These are phyloP conservation scores for Globisporangium carolinianum DNA, from an alignment of 352 stramenopile genomes.

Conservation along the genomic window DNA sequence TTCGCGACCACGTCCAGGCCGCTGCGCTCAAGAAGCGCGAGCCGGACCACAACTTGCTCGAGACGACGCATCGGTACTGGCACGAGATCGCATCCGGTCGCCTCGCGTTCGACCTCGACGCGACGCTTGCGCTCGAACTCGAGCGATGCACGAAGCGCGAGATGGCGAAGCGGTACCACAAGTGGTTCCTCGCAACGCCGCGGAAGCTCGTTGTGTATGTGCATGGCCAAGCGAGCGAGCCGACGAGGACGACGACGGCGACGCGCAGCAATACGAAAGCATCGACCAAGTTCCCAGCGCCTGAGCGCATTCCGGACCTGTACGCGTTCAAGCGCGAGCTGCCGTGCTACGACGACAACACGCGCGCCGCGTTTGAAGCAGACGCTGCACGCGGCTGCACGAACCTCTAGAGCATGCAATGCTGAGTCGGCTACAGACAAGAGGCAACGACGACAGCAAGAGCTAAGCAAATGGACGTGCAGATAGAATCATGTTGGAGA, in stretches of 20 bases:
- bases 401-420: constrained; percentile 7
- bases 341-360: constrained; percentile 41
- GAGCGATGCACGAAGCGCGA: constrained; percentile 63
- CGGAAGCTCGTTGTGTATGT: constrained; percentile 69
- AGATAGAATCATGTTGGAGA: background rate
- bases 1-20: constrained; percentile 73
- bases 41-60: constrained; percentile 74
- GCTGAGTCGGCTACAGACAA: too few species aligned
- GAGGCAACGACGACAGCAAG: background rate
- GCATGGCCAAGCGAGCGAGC: constrained; percentile 38
- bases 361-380: constrained; percentile 14
- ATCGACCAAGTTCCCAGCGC: constrained; percentile 7
- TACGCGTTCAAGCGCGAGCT: constrained; percentile 61
- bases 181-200: constrained; percentile 55
- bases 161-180: constrained; percentile 47
- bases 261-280: constrained; percentile 27
- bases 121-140: constrained; percentile 60
- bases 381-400: constrained; percentile 4
- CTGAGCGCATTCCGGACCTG: constrained; percentile 42
- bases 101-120: constrained; percentile 69
- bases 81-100: constrained; percentile 72
- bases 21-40: constrained; percentile 78
- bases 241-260: constrained; percentile 17
- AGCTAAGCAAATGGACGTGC: background rate
- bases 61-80: constrained; percentile 72